Evolutionary conservation across 2,329 filamentous ascomycete species (phyloP).

Genomic region (Penicillium sp.): DNA sequence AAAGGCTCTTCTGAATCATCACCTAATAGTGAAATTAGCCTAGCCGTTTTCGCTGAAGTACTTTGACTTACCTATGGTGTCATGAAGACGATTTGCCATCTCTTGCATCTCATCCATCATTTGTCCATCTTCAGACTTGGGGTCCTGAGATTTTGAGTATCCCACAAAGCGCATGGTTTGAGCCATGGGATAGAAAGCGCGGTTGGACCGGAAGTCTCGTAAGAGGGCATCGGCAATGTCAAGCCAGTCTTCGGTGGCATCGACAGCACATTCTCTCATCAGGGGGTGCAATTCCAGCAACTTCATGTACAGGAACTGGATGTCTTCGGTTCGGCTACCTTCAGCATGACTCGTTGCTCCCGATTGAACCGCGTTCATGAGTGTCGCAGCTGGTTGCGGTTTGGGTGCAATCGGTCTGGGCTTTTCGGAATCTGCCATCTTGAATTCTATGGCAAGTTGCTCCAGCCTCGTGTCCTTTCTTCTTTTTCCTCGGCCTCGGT

Average conservation of each 20-base stretch:
- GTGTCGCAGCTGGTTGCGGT: constrained; percentile 6
- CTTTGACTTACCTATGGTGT: constrained; percentile 38
- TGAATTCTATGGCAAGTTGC: constrained; percentile 44
- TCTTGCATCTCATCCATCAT: constrained; percentile 47
- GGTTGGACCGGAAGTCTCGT: constrained; percentile 62
- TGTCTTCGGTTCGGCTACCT: constrained; percentile 42
- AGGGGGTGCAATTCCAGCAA: constrained; percentile 50
- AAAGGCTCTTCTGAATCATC: constrained; percentile 27
- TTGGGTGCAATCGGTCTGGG: constrained; percentile 25
- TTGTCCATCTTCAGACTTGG: constrained; percentile 36
- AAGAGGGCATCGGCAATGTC: constrained; percentile 61
- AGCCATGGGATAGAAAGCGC: constrained; percentile 60
- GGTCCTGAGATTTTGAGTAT: constrained; percentile 45
- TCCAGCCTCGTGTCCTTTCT: constrained; percentile 42
- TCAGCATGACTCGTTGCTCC: constrained; percentile 33
- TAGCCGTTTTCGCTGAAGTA: neutral
- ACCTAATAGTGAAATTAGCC: constrained; percentile 23
- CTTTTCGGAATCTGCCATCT: constrained; percentile 20
- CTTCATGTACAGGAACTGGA: constrained; percentile 48
- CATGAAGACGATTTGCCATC: constrained; percentile 48
- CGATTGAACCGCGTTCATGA: constrained; percentile 20
- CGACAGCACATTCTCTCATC: constrained; percentile 52
- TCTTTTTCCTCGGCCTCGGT: constrained; percentile 30
- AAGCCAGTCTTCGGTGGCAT: constrained; percentile 58
- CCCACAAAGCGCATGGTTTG: constrained; percentile 54